These are phyloP conservation scores for Tarenaya hassleriana DNA, from an alignment of 345 rosid species.

Conservation along the genomic window DNA sequence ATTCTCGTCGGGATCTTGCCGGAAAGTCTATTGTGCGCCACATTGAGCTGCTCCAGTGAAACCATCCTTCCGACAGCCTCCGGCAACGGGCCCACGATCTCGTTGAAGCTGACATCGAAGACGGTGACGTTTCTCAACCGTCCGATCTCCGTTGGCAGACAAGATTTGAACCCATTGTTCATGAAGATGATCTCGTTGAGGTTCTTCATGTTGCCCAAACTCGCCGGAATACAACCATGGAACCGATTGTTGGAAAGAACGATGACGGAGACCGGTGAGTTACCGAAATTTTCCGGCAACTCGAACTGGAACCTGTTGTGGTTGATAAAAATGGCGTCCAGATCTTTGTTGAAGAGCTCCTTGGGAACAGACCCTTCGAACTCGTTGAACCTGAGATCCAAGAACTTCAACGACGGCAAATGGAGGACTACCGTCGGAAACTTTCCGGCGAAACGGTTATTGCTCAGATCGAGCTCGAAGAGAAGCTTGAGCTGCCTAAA, in stretches of 20 bases:
- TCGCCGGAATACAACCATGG: constrained; percentile 70
- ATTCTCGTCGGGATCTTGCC: constrained; percentile 60
- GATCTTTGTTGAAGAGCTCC: constrained; percentile 55
- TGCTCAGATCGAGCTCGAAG: constrained; percentile 83
- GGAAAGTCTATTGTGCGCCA: constrained; percentile 63
- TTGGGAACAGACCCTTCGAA: constrained; percentile 73
- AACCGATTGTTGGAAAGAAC: constrained; percentile 73
- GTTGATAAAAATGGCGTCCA: constrained; percentile 77
- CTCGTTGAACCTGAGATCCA: constrained; percentile 81
- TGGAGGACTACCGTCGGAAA: constrained; percentile 56
- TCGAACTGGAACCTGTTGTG: constrained; percentile 67
- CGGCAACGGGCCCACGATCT: constrained; percentile 67
- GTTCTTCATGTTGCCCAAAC: constrained; percentile 70
- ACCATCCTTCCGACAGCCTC: constrained; percentile 50
- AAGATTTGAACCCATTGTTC: constrained; percentile 68
- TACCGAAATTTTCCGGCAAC: constrained; percentile 66
- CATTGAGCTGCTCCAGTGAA: constrained; percentile 67
- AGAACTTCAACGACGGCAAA: constrained; percentile 55
- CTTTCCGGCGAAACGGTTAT: constrained; percentile 75
- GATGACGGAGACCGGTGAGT: constrained; percentile 80
- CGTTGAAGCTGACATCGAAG: constrained; percentile 60
- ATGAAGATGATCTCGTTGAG: constrained; percentile 61
- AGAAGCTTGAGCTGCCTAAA: constrained; percentile 48
- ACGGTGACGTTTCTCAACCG: constrained; percentile 56
- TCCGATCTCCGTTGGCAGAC: constrained; percentile 66